Conservation (phyloP, 2,329 filamentous ascomycete species). For the Amylocarpus encephaloides region DNA sequence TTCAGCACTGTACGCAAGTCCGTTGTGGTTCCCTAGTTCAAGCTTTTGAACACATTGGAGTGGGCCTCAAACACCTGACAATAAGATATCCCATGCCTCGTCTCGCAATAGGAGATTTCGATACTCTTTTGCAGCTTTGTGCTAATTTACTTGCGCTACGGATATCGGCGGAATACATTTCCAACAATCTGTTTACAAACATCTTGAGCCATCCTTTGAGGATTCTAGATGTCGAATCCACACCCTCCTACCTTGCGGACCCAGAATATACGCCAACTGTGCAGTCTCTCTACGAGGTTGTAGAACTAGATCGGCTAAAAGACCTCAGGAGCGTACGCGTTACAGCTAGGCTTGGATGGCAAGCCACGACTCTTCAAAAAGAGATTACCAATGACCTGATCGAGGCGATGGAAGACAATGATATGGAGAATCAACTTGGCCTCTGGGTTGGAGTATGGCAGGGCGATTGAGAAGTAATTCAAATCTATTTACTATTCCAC, state of each 20-base stretch:
- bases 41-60: conserved; percentile 21
- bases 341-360: conserved; percentile 29
- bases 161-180: conserved; percentile 31
- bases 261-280: conserved; percentile 23
- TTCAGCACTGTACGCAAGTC: conserved; percentile 30
- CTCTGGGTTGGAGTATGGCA: conserved; percentile 3
- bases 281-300: conserved; percentile 23
- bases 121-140: conserved; percentile 22
- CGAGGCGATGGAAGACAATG: conserved; percentile 7
- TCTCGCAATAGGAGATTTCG: conserved; percentile 20
- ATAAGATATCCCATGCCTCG: conserved; percentile 31
- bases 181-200: conserved; percentile 20
- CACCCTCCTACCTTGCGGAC: conserved; percentile 18
- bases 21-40: conserved; percentile 16
- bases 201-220: conserved; percentile 21
- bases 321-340: conserved; percentile 29
- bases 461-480: conserved; percentile 1
- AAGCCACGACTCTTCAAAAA: background rate
- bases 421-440: conserved; percentile 1
- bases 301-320: conserved; percentile 24
- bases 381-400: background rate
- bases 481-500: background rate
- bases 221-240: conserved; percentile 31
- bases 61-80: conserved; percentile 26
- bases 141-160: conserved; percentile 24